Evolutionary conservation across 768 basidiomycete genomes (phyloP).

Genomic region (Paxillus rubicundulus): DNA sequence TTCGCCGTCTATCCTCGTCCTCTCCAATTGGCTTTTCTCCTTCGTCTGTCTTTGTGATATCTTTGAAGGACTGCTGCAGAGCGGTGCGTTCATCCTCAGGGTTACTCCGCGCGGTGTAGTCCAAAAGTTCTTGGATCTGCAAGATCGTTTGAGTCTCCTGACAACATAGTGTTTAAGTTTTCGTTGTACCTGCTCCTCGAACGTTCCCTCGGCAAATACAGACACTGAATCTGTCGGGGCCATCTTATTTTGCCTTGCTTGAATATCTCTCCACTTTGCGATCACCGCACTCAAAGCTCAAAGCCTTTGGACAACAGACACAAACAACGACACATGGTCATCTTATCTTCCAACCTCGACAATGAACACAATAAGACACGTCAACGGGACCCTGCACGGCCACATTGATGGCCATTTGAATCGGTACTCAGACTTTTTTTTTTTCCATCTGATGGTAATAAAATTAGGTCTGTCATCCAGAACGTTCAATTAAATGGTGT

Average conservation of each 20-base stretch:
- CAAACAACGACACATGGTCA: conserved; percentile 13
- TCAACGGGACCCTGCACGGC: no score
- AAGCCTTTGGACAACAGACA: conserved; percentile 13
- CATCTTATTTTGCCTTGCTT: conserved; percentile 50
- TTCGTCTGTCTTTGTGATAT: conserved; percentile 50
- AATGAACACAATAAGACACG: conserved; percentile 84
- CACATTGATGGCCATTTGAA: no score
- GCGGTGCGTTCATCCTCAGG: conserved; percentile 66
- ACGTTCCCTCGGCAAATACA: conserved; percentile 85
- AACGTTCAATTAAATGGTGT: no score
- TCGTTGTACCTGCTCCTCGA: conserved; percentile 72
- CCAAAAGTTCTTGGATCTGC: conserved; percentile 76
- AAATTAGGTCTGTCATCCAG: no score
- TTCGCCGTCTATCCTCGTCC: conserved; percentile 50
- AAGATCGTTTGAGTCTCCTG: neutral
- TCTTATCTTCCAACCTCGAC: conserved; percentile 43
- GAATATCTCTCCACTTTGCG: conserved; percentile 9
- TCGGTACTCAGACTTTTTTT: no score
- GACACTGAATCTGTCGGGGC: conserved; percentile 71
- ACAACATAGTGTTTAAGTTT: neutral
- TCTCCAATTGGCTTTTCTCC: conserved; percentile 53
- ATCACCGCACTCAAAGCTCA: conserved; percentile 6
- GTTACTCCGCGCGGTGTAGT: conserved; percentile 64
- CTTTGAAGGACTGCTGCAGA: conserved; percentile 66
- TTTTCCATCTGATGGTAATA: no score